These are phyloP conservation scores for Nitzschia palea DNA, from an alignment of 108 stramenopile species.

Conservation along the genomic window DNA sequence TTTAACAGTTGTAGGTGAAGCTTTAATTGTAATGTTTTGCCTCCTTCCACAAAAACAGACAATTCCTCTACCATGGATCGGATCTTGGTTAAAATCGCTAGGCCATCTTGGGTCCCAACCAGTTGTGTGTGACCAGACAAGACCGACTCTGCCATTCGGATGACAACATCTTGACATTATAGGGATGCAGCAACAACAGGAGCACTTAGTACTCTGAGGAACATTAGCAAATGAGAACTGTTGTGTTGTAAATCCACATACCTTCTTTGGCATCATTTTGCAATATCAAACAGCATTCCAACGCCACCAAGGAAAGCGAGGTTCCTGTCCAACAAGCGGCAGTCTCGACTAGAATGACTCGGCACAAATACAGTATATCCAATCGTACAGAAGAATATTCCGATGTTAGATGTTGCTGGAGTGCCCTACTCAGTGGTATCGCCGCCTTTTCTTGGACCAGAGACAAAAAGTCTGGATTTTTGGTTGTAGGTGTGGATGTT, in stretches of 20 bases:
- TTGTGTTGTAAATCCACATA: too few species aligned
- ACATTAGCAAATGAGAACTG: too few species aligned
- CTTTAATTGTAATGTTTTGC: constrained; percentile 1
- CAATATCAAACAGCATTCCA: constrained; percentile 17
- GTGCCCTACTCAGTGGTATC: background rate
- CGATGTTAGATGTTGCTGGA: constrained; percentile 5
- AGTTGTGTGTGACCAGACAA: background rate
- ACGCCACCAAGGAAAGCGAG: background rate
- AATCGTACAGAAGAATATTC: background rate
- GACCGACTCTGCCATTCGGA: background rate
- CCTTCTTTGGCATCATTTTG: background rate
- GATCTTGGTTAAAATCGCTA: background rate
- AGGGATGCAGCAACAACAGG: too few species aligned
- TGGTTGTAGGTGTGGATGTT: background rate
- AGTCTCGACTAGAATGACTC: constrained; percentile 21
- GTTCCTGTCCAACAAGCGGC: constrained; percentile 11
- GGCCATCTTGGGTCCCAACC: background rate
- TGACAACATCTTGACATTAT: too few species aligned
- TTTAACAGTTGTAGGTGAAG: constrained; percentile 12
- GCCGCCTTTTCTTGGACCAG: background rate
- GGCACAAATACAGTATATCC: constrained; percentile 5
- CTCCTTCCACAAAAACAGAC: background rate
- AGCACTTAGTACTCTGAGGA: too few species aligned
- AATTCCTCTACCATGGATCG: constrained; percentile 10
- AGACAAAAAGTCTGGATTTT: constrained; percentile 5